Percentiles rank a stretch among this genome's conserved stretches.
These are phyloP conservation scores for Coniochaeta sp. DNA, from an alignment of 2,329 filamentous ascomycete genomes.

Conservation along the genomic window DNA sequence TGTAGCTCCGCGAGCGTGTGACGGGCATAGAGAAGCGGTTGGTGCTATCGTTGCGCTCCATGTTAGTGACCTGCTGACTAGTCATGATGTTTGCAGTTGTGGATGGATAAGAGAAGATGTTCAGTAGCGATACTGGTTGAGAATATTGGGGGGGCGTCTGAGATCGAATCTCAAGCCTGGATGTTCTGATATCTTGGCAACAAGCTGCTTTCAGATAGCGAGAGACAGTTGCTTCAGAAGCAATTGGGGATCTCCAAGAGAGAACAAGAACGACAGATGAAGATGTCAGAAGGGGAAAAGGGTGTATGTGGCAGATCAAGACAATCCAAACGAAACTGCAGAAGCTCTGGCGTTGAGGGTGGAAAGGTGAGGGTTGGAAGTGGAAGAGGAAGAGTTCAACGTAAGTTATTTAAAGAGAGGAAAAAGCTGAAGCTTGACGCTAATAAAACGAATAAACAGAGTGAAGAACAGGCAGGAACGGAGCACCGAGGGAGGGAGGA, in stretches of 20 bases:
- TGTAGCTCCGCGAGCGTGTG: slow-evolving; percentile 59
- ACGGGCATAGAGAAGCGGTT: slow-evolving; percentile 95
- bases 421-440: neutral
- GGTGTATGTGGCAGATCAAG: neutral
- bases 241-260: neutral
- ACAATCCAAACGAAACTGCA: neutral
- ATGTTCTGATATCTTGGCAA: neutral
- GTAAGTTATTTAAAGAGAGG: neutral
- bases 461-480: neutral
- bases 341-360: neutral
- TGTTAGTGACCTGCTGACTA: neutral
- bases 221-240: neutral
- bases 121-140: neutral
- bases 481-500: neutral
- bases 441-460: neutral
- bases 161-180: neutral
- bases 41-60: slow-evolving; percentile 40
- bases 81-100: neutral
- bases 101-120: neutral
- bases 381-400: neutral
- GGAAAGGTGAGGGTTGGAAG: neutral
- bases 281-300: neutral
- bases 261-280: neutral
- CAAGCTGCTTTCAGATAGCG: neutral
- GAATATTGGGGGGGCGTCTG: neutral